A percentile compares a stretch with the other conserved stretches of the same genome.
phyloP scores from a whole-genome alignment of 2,329 filamentous ascomycete genomes.

The Rutstroemia sp. region DNA sequence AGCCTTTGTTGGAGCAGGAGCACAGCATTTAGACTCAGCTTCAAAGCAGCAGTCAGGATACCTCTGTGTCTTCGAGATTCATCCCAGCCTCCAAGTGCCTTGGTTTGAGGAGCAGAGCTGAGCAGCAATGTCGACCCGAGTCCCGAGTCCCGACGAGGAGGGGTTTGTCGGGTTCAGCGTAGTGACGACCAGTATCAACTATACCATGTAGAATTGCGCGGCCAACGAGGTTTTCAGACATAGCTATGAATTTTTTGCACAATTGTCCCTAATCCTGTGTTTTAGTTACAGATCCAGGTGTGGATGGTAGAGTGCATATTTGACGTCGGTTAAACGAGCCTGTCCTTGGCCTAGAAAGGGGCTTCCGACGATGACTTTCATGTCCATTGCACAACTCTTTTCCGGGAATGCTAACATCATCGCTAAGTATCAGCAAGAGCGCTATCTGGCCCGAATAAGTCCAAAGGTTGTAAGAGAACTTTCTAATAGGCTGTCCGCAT shows the following conservation, averaged over 20 bases:
- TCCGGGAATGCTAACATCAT: not conserved
- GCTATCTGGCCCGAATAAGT: not conserved
- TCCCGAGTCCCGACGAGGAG: no score
- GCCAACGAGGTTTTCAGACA: slow-evolving; percentile 32
- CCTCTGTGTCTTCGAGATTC: no score
- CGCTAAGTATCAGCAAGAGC: not conserved
- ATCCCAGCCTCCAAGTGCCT: no score
- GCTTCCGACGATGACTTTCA: not conserved
- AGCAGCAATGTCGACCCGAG: no score
- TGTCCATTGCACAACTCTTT: not conserved
- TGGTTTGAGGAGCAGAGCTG: no score
- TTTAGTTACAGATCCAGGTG: not conserved
- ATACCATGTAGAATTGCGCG: no score
- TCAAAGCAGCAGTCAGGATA: no score
- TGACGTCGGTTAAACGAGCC: not conserved
- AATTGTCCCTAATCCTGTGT: slow-evolving; percentile 16
- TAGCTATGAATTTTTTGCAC: slow-evolving; percentile 37
- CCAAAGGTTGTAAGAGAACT: not conserved
- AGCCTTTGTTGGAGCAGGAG: no score
- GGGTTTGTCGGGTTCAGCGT: no score
- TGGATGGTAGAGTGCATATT: not conserved
- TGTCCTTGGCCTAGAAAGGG: not conserved
- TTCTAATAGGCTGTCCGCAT: not conserved
- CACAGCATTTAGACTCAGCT: no score
- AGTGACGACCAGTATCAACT: no score